Evolutionary conservation across 257 asterid genomes (phyloP), one percentile per base, ranked within the genome.

Genomic region (Cordia subcordata): DNA sequence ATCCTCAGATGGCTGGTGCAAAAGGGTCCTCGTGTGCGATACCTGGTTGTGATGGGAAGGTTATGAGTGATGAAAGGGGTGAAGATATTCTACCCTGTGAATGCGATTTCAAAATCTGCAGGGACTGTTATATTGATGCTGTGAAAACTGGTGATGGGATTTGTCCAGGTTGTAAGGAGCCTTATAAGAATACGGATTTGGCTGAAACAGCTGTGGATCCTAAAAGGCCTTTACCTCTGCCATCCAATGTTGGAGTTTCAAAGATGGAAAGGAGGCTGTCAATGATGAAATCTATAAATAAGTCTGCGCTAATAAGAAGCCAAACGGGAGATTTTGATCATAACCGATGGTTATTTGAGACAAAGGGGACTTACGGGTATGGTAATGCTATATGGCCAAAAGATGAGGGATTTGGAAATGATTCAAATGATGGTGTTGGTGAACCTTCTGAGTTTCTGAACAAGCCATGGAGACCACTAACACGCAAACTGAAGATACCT

Each of bases 341-440:
- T 22, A 88, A 80, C 58, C 62, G 85, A 8, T 88, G 95, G 95
- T 57, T 88, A 71, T 88, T 85, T 37, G 96, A 88, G 73, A 80
- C 96, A 0, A 88, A 88, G 60, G 96, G 96, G 49, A 88, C 96
- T 0, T 88, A 88, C 49, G 96, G 96, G 44, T 88, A 85, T 72
- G 96, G 96, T n/a, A 88, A 88, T 79, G 96, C 96, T 16, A 76
- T 85, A 63, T 88, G 96, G 96, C 95, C 96, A 8, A 79, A 81
- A 54, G 94, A 82, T 11, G 93, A 70, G 23, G 90, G 80, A 12
- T 64, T 72, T 39, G 72, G 68, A 11, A 82, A 78, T 38, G 93
- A 73, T 21, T 21, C 38, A 53, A 74, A 68, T 23, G 79, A 77
- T 23, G 79, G 65, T 44, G 67, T 71, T 0, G 70, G 76, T 1